Evolutionary conservation across 1,284 basidiomycete genomes (phyloP).

Genomic region (Tilletiopsis washingtonensis): DNA sequence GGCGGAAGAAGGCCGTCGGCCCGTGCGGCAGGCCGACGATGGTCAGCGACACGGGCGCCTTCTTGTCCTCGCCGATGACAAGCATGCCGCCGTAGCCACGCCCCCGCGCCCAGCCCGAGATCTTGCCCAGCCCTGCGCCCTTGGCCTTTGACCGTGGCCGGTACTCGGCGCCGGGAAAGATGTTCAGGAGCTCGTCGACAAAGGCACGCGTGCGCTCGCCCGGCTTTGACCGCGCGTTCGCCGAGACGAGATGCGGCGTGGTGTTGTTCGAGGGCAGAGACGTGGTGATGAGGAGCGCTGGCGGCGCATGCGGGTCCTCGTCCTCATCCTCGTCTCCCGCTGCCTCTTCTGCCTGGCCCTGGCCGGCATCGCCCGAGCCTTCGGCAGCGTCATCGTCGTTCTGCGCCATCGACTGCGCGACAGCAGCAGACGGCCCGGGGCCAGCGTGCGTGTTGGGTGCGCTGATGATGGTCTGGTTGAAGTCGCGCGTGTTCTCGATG

Average conservation of each 20-base stretch:
- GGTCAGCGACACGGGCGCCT: conserved; percentile 72
- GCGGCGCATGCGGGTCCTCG: conserved; percentile 31
- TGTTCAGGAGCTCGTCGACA: conserved; percentile 74
- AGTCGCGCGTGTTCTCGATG: conserved; percentile 85
- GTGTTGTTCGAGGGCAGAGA: conserved; percentile 40
- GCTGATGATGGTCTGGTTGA: conserved; percentile 65
- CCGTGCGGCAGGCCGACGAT: conserved; percentile 82
- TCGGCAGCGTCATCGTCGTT: conserved; percentile 26
- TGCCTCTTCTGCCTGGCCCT: conserved; percentile 7
- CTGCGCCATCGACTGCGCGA: neutral
- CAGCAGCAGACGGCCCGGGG: conserved; percentile 34
- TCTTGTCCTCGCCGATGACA: conserved; percentile 85
- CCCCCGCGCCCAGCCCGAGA: conserved; percentile 86
- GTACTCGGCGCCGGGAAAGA: conserved; percentile 93
- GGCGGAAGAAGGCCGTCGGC: conserved; percentile 91
- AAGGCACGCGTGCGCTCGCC: conserved; percentile 50
- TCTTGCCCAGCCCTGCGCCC: conserved; percentile 84
- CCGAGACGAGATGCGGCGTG: conserved; percentile 30
- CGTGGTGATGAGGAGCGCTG: conserved; percentile 40
- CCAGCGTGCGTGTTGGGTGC: conserved; percentile 44
- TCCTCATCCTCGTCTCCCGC: conserved; percentile 31
- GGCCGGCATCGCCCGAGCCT: neutral
- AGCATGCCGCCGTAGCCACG: conserved; percentile 79
- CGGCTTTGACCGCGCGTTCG: conserved; percentile 58
- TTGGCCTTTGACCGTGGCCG: conserved; percentile 81